phyloP scores from a whole-genome alignment of 805 yeast species.

The Lipomyces yamadae region DNA sequence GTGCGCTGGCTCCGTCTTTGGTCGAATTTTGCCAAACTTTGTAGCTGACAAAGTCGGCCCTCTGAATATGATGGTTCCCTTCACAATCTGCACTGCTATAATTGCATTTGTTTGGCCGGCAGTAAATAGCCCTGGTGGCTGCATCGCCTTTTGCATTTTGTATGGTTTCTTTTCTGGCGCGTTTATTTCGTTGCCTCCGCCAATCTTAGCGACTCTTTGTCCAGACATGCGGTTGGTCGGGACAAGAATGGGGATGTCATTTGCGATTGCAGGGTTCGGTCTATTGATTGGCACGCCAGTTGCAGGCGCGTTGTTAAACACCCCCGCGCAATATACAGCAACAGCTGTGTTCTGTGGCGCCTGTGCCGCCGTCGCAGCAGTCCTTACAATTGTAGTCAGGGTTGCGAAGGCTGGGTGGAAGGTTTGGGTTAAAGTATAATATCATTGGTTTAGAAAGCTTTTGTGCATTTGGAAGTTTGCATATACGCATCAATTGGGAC shows the following conservation, averaged over 20 bases:
- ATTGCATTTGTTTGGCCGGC: constrained; percentile 48
- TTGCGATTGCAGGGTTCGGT: constrained; percentile 61
- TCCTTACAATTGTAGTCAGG: constrained; percentile 14
- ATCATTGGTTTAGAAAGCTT: not conserved
- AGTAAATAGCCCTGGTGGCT: constrained; percentile 41
- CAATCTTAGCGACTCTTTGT: constrained; percentile 42
- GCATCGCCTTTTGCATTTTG: constrained; percentile 42
- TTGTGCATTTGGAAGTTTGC: not conserved
- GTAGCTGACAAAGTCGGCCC: constrained; percentile 58
- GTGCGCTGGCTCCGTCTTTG: constrained; percentile 51
- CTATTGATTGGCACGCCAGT: constrained; percentile 44
- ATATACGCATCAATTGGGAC: not conserved
- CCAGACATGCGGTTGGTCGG: constrained; percentile 41
- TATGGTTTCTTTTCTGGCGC: constrained; percentile 47
- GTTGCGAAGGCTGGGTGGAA: constrained; percentile 13
- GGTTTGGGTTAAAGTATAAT: not conserved
- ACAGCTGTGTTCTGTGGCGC: constrained; percentile 32
- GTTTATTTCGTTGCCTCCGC: constrained; percentile 44
- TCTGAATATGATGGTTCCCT: constrained; percentile 49
- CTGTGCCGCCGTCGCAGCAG: constrained; percentile 15
- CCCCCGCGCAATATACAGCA: constrained; percentile 17
- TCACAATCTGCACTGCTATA: constrained; percentile 41
- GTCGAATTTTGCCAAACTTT: constrained; percentile 56
- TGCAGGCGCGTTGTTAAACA: constrained; percentile 45
- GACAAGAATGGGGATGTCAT: constrained; percentile 63